phyloP scores from a whole-genome alignment of 129 eudicot genomes.

The Escallonia rubra region DNA sequence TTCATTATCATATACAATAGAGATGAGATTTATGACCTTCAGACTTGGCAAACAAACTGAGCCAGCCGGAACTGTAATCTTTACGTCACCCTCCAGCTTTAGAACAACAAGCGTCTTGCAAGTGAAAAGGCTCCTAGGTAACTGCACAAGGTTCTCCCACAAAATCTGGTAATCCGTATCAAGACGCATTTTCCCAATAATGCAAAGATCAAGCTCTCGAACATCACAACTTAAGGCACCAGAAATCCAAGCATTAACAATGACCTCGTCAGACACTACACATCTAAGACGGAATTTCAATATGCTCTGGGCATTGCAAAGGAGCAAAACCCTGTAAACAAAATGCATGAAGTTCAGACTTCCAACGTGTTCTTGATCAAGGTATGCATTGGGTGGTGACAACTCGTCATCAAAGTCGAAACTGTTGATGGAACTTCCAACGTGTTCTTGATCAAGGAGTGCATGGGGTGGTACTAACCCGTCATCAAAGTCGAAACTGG shows the following conservation, averaged over 20 bases:
- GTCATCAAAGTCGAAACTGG: background rate
- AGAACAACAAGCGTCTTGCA: background rate
- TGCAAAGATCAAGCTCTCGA: background rate
- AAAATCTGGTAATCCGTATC: background rate
- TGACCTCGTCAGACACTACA: background rate
- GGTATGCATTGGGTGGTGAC: background rate
- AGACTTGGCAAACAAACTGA: background rate
- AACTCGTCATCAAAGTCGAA: background rate
- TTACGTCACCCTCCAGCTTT: background rate
- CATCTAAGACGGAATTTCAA: background rate
- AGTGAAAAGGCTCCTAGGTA: background rate
- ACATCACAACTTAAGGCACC: background rate
- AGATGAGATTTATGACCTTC: background rate
- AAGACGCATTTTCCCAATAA: background rate
- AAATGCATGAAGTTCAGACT: background rate
- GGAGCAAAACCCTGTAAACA: background rate
- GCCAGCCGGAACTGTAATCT: background rate
- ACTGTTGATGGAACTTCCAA: background rate
- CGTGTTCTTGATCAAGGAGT: background rate
- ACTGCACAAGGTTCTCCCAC: background rate
- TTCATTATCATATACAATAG: background rate
- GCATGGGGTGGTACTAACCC: background rate
- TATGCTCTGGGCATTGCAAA: background rate
- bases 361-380: background rate
- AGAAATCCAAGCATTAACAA: background rate